Percentiles rank a stretch among this genome's conserved stretches.
phyloP scores from a whole-genome alignment of 805 yeast genomes.

The Yarrowia deformans region DNA sequence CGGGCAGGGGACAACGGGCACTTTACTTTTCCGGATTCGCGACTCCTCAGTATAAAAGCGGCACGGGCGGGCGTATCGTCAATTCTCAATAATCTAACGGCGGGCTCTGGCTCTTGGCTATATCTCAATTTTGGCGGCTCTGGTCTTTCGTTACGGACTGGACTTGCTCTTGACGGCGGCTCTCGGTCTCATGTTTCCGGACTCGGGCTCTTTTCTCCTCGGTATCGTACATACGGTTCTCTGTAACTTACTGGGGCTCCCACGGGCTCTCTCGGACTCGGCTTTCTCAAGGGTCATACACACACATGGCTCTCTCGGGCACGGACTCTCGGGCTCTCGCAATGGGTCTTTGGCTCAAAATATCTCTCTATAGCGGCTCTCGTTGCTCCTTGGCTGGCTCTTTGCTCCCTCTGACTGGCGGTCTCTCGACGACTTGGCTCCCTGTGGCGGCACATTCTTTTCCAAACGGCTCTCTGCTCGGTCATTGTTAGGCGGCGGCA shows the following conservation, averaged over 20 bases:
- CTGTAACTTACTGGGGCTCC: constrained; percentile 21
- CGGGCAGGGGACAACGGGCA: constrained; percentile 4
- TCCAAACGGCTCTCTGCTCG: constrained; percentile 23
- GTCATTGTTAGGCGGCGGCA: constrained; percentile 18
- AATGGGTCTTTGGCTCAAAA: constrained; percentile 33
- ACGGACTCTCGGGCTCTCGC: constrained; percentile 23
- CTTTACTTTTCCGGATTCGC: constrained; percentile 24
- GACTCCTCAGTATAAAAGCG: constrained; percentile 26
- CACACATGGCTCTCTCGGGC: constrained; percentile 22
- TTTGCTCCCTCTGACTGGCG: constrained; percentile 21
- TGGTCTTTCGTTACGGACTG: neutral
- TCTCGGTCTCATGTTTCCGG: neutral
- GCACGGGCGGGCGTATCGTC: constrained; percentile 19
- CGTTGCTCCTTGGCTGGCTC: constrained; percentile 21
- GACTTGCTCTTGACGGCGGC: no score
- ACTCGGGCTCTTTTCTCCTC: constrained; percentile 26
- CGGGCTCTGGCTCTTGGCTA: constrained; percentile 37
- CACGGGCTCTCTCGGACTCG: constrained; percentile 30
- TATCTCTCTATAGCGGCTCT: constrained; percentile 18
- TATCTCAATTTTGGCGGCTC: constrained; percentile 30
- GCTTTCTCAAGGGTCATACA: constrained; percentile 18
- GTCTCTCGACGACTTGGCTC: constrained; percentile 34
- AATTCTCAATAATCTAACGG: constrained; percentile 9
- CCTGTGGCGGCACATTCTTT: constrained; percentile 20
- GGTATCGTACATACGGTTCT: neutral